phyloP scores from a whole-genome alignment of 257 asterid species.

The Leptodermis oblonga region DNA sequence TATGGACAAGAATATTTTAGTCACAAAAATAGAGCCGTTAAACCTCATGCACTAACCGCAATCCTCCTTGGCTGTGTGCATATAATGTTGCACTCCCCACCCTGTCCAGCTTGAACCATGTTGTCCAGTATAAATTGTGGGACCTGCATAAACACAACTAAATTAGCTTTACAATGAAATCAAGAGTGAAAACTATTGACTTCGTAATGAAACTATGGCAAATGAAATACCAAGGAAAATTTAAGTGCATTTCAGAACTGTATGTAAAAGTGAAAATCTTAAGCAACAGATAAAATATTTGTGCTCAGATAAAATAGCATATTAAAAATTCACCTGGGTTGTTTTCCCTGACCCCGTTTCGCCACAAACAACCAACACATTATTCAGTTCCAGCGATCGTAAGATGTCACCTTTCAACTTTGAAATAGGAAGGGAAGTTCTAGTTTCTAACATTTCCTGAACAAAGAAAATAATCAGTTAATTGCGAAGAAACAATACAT shows the following conservation, averaged over 20 bases:
- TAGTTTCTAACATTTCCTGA: constrained; percentile 74
- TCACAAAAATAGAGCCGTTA: constrained; percentile 6
- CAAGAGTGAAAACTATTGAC: background rate
- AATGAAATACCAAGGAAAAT: background rate
- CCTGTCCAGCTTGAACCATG: constrained; percentile 89
- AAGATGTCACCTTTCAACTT: constrained; percentile 69
- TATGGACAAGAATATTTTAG: background rate
- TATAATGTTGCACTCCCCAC: constrained; percentile 77
- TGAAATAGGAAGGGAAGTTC: constrained; percentile 84
- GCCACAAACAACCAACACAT: constrained; percentile 86
- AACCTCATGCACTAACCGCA: constrained; percentile 59
- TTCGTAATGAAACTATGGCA: background rate
- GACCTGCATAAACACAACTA: constrained; percentile 53
- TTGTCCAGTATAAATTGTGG: constrained; percentile 93
- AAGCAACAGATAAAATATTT: constrained; percentile 7
- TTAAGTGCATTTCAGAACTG: background rate
- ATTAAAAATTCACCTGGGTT: constrained; percentile 69
- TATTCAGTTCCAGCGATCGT: constrained; percentile 58
- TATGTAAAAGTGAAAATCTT: background rate
- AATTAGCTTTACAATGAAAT: constrained; percentile 17
- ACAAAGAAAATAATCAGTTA: constrained; percentile 14
- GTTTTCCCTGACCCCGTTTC: constrained; percentile 99
- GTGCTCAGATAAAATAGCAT: constrained; percentile 4
- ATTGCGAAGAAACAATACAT: background rate
- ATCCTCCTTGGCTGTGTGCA: constrained; percentile 99